Evolutionary conservation across 345 rosid species (phyloP), one percentile per base, ranked within the genome.

Genomic region (Gossypium ekmanianum): DNA sequence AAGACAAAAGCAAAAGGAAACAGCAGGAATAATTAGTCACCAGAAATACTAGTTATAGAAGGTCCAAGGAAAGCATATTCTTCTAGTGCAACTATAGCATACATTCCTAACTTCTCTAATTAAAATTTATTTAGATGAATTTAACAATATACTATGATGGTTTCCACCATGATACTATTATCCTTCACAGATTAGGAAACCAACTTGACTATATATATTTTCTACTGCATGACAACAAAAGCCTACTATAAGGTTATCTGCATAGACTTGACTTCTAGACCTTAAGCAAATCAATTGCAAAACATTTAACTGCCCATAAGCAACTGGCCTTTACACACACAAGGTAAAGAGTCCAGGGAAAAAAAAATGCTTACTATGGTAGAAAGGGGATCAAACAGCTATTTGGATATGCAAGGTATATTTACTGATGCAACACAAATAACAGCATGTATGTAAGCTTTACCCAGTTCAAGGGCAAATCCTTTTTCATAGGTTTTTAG

Each of bases 201-300:
- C 22, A 57, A n/a, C 59, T 22, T 11, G 43, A 56, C 44, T 22
- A 41, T 0, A 11, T 20, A 39, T 17, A 45, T 11, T 56, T 34
- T 57, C 51, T 39, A 72, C 66, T 3, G 73, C 73, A 26, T 69
- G 58, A 26, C 12, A 44, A 20, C 16, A 29, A 54, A 17, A 41
- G 13, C 20, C 74, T 24, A 54, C 55, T 50, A 54, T 71, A 54
- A 26, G 10, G 56, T 29, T 29, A 34, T 54, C 44, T 18, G 3
- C 47, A 27, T 22, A 34, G 14, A 51, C 41, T 55, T 54, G 10
- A 51, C 29, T 59, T 17, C 7, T 65, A 43, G 17, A 65, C 52
- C 27, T 20, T 20, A 17, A 43, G 27, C 70, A 65, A 50, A 69
- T 27, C 22, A 69, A 69, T 27, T 70, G 73, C 47, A 26, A 52